Evolutionary conservation across 495 filamentous ascomycete genomes (phyloP).

Genomic region (Penicillium paxilli): DNA sequence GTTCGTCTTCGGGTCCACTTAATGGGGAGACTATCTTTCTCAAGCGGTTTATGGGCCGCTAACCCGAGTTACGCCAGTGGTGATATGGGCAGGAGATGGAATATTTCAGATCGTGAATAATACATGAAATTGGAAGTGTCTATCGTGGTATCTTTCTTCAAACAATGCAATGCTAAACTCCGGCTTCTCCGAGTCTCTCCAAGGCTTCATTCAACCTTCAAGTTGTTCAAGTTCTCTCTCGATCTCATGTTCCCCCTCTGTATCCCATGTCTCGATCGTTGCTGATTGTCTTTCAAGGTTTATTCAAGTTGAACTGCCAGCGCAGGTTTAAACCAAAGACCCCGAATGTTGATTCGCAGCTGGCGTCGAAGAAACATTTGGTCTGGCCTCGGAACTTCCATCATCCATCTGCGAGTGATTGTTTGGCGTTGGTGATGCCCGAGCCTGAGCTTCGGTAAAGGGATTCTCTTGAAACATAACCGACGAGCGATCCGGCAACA

Average conservation of each 20-base stretch:
- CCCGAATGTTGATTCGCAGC: background rate
- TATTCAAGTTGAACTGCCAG: no score
- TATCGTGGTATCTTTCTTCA: background rate
- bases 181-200: no score
- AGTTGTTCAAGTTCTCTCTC: no score
- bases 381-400: background rate
- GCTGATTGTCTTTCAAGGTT: no score
- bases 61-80: no score
- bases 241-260: no score
- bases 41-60: background rate
- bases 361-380: background rate
- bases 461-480: conserved; percentile 6
- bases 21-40: background rate
- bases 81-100: background rate
- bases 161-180: background rate
- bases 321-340: background rate
- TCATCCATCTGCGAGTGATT: background rate
- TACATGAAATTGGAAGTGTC: background rate
- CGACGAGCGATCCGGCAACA: conserved; percentile 5
- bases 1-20: background rate
- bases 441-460: conserved; percentile 1
- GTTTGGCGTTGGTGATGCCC: background rate
- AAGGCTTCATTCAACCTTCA: no score
- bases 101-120: background rate
- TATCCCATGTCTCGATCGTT: no score